Conservation (phyloP, 257 asterid genomes). For the Solanum bukasovii region DNA sequence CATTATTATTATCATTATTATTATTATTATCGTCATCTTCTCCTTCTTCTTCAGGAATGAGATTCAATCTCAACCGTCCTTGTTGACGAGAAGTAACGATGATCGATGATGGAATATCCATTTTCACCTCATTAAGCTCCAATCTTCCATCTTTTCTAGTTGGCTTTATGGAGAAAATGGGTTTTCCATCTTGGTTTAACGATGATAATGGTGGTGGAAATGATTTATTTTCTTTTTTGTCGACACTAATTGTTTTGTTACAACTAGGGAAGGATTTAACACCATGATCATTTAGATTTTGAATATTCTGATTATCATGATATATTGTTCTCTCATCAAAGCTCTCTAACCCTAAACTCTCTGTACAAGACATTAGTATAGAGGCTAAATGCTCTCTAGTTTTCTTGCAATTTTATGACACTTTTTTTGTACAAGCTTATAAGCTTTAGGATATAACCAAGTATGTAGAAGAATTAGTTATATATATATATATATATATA, state of each 20-base stretch:
- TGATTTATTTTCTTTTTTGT: not conserved
- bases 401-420: not conserved
- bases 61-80: not conserved
- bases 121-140: not conserved
- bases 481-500: too few relatives aligned
- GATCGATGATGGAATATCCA: not conserved
- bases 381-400: not conserved
- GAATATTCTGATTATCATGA: not conserved
- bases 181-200: not conserved
- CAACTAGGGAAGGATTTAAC: not conserved
- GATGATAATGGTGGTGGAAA: not conserved
- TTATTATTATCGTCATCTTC: not conserved
- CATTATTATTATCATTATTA: not conserved
- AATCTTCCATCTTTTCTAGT: not conserved
- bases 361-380: not conserved
- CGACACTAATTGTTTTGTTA: not conserved
- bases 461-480: too few relatives aligned
- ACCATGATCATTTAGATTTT: not conserved
- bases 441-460: not conserved
- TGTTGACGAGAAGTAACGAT: not conserved
- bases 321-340: not conserved
- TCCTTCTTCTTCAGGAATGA: not conserved
- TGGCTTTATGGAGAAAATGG: not conserved
- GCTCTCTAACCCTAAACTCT: not conserved
- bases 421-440: too few relatives aligned